Percentiles rank a stretch among this genome's conserved stretches.
Conservation (phyloP, 1,139 yeast species). For the Groenewaldozyma auringiensis region DNA sequence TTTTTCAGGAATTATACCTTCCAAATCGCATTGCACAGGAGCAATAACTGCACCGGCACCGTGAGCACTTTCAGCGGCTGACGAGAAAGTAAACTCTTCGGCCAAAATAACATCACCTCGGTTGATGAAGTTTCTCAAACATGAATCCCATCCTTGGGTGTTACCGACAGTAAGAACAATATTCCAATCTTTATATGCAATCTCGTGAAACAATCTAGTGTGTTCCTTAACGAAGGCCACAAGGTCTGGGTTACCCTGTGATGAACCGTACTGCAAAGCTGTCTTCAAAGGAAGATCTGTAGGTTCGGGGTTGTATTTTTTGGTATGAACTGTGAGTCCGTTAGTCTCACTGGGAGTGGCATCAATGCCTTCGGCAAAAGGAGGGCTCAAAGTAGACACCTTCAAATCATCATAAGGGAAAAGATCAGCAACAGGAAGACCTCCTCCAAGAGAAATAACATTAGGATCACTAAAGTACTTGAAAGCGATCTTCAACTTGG, state of each 20-base stretch:
- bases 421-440: slow-evolving; percentile 80
- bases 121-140: slow-evolving; percentile 68
- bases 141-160: slow-evolving; percentile 84
- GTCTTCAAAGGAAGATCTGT: slow-evolving; percentile 57
- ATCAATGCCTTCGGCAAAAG: slow-evolving; percentile 69
- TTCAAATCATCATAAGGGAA: slow-evolving; percentile 81
- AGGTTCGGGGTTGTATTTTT: slow-evolving; percentile 39
- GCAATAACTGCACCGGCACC: slow-evolving; percentile 63
- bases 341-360: slow-evolving; percentile 45
- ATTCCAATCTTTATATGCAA: slow-evolving; percentile 65
- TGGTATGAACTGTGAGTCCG: slow-evolving; percentile 35
- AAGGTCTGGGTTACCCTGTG: slow-evolving; percentile 72
- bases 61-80: slow-evolving; percentile 75
- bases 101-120: slow-evolving; percentile 75
- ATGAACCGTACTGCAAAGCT: slow-evolving; percentile 85
- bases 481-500: slow-evolving; percentile 80
- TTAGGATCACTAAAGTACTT: slow-evolving; percentile 66
- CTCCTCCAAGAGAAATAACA: slow-evolving; percentile 89
- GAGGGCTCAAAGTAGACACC: slow-evolving; percentile 68
- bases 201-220: slow-evolving; percentile 55
- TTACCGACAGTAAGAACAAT: slow-evolving; percentile 62
- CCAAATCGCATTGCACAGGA: slow-evolving; percentile 71
- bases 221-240: slow-evolving; percentile 66
- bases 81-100: slow-evolving; percentile 76
- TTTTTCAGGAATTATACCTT: slow-evolving; percentile 71